Conservation (phyloP, 768 basidiomycete species). For the Kwoniella sp. region DNA sequence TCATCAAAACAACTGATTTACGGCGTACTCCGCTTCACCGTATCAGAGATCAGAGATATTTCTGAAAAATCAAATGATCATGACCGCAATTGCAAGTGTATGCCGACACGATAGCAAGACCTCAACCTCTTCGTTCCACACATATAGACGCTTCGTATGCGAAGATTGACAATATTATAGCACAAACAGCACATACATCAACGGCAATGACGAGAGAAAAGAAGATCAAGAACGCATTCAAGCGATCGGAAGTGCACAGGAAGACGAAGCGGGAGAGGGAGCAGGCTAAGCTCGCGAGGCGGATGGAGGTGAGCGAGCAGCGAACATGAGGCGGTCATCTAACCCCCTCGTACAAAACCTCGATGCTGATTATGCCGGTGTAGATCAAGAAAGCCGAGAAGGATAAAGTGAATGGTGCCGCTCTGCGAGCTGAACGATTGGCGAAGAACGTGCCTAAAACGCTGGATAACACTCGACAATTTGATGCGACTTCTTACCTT, state of each 20-base stretch:
- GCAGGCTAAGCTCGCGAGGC: conserved; percentile 75
- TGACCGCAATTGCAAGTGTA: no score
- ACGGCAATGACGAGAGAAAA: conserved; percentile 27
- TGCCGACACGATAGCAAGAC: no score
- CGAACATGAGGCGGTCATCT: not conserved
- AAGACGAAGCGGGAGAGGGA: conserved; percentile 77
- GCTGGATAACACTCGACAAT: conserved; percentile 88
- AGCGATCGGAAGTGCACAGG: conserved; percentile 73
- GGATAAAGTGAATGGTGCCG: conserved; percentile 27
- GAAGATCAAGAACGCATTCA: conserved; percentile 80
- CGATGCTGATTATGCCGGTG: not conserved
- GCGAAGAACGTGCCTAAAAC: conserved; percentile 85
- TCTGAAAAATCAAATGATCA: not conserved
- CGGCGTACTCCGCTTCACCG: not conserved
- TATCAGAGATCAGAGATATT: not conserved
- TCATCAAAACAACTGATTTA: not conserved
- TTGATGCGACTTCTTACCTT: conserved; percentile 58
- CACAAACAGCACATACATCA: no score
- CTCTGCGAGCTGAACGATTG: conserved; percentile 60
- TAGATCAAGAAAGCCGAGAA: conserved; percentile 49
- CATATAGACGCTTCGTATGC: no score
- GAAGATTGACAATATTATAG: no score
- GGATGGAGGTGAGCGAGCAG: conserved; percentile 71
- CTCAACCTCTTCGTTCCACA: no score
- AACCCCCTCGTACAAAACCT: no score